Base-by-base conservation (phyloP, 108 stramenopile species). In the Cyclotella choctawhatcheeana region DNA sequence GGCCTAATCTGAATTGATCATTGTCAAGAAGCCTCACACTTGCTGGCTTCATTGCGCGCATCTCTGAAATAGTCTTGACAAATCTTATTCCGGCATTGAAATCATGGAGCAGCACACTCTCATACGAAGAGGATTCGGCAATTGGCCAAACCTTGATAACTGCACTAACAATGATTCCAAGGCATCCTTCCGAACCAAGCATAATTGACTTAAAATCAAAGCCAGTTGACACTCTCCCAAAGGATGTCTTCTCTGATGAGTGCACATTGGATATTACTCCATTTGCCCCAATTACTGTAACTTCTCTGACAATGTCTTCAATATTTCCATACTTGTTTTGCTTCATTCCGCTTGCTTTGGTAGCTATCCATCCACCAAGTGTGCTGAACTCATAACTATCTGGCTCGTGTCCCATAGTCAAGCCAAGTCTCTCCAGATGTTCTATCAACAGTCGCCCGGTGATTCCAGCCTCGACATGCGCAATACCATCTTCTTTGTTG, bases 301-400 rank as follows among this genome's bases (percentile, higher is more conserved):
- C 86, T 47, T 89, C 88, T 24, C 83, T 82, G 27, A 98, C 95
- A 59, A 98, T 95, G 66, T 97, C 95, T 79, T 98, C 97, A 64
- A 98, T 98, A 44, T 98, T 98, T 59, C 97, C 97, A 63, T 98
- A 98, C 65, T 82, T 89, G 60, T 91, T 94, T 63, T 92, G 86
- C 64, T 96, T 97, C 97, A 98, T 98, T 17, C 97, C 97, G 56
- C 96, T 97, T 14, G 97, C 94, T 80, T 95, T 93, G 0, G 97
- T 98, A 14, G 97, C 97, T 50, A 98, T 90, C 97, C 97, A 98
- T 29, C 97, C 97, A 27, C 97, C 97, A 14, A 98, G 80, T 21
- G 97, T 96, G 61, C 94, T 95, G 82, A 98, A 98, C 71, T 98
- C 97, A 45, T 91, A 83, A 58, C 95, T 96, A 73, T 98, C 97